Base-by-base conservation (phyloP, 768 basidiomycete genomes). In the Psilocybe cyanescens region DNA sequence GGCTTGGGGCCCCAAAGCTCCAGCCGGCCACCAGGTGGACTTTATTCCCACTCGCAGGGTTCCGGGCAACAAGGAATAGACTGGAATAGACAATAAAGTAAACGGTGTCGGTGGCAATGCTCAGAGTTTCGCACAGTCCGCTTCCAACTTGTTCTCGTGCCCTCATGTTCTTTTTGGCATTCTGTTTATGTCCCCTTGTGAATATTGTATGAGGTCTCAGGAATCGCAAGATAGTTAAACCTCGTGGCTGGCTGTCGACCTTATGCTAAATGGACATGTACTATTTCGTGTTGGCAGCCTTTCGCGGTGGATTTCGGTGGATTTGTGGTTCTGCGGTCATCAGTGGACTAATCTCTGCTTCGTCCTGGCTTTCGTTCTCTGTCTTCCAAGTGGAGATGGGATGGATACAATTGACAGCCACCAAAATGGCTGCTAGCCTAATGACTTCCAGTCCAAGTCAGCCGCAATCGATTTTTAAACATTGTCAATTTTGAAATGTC, bases 401-500 rank as follows among this genome's bases (percentile, higher is more conserved):
- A 14, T 39, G 41, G 41, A 14, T 16, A 9, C 41, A 8, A 53
- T 8, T 7, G 51, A 9, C 51, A 53, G 51, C 51, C 51, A 9
- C 51, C 29, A 17, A 50, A 14, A 51, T 30, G n/a, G 35, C 51
- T 19, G 51, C 30, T 53, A 28, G 51, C 7, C 51, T 6, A 19
- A 6, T 8, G 2, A 33, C 33, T 17, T 53, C 51, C 6, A 37
- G 51, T 24, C 33, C 51, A 53, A 37, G 51, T 53, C 51, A 53
- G 51, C 51, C 51, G 16, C 51, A 33, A 30, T 35, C 51, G 51
- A 35, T 37, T n/a, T 44, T 53, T 29, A 53, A 53, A 53, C 51
- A 39, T 31, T 53, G n/a, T 37, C 33, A 28, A 35, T 12, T 31
- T 53, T 37, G 51, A 53, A 53, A 53, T 53, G 51, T 33, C 8